Percentiles rank a stretch among this genome's conserved stretches.
Conservation (phyloP, 441 rosid species). For the Adansonia grandidieri region DNA sequence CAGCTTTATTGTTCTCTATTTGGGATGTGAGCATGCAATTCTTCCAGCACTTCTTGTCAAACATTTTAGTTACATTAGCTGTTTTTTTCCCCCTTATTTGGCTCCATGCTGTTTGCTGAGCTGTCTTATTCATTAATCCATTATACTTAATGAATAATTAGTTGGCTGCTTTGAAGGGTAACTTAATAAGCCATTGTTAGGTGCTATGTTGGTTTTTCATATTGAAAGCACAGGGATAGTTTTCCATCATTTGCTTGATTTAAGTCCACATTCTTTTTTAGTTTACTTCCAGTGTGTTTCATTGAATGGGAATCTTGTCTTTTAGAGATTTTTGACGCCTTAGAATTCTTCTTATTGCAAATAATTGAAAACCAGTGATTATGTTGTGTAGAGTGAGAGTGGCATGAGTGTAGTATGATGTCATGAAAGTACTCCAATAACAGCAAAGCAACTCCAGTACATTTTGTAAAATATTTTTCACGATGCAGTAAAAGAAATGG, state of each 20-base stretch:
- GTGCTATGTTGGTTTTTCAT: background rate
- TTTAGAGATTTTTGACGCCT: background rate
- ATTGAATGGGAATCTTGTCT: background rate
- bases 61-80: background rate
- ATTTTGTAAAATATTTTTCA: conserved; percentile 1
- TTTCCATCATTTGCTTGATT: background rate
- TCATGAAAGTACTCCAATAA: background rate
- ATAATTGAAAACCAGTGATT: background rate
- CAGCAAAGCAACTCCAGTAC: background rate
- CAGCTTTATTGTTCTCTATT: background rate
- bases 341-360: background rate
- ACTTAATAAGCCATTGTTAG: background rate
- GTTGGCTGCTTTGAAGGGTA: background rate
- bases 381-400: background rate
- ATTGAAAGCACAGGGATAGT: background rate
- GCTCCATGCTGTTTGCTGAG: background rate
- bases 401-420: background rate
- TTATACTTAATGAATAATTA: background rate
- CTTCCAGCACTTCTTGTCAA: background rate
- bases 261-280: background rate
- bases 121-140: background rate
- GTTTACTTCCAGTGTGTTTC: background rate
- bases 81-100: background rate
- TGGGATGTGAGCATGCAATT: background rate
- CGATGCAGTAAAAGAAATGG: background rate